A percentile compares a stretch with the other conserved stretches of the same genome.
Evolutionary conservation across 768 basidiomycete genomes (phyloP).

Genomic region (Chlorophyllum brunneum): DNA sequence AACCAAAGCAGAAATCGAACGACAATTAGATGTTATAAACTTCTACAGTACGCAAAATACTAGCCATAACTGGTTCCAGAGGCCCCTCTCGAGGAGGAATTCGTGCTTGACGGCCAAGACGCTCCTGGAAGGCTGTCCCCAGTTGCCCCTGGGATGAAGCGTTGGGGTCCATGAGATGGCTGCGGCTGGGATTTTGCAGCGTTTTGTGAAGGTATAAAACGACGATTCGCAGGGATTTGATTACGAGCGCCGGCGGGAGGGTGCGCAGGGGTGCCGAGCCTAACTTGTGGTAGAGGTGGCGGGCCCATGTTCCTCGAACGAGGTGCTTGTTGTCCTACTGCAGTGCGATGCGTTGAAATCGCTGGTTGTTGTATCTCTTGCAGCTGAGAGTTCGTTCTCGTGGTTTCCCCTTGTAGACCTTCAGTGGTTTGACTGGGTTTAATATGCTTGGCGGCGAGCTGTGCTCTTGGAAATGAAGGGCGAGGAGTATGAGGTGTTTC

Average conservation of each 20-base stretch:
- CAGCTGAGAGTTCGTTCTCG: constrained; percentile 13
- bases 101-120: neutral
- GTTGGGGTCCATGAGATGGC: constrained; percentile 7
- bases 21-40: neutral
- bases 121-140: neutral
- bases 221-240: constrained; percentile 1
- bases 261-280: constrained; percentile 22
- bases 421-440: neutral
- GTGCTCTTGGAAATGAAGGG: constrained; percentile 38
- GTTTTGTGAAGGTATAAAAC: constrained; percentile 14
- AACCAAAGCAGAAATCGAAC: neutral
- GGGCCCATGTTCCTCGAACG: constrained; percentile 44
- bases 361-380: constrained; percentile 5
- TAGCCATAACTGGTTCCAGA: neutral
- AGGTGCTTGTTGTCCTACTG: constrained; percentile 18
- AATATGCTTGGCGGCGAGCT: constrained; percentile 31
- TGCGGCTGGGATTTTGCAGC: neutral
- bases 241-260: neutral
- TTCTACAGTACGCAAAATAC: neutral
- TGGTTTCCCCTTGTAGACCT: neutral
- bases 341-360: constrained; percentile 9
- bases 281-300: constrained; percentile 45
- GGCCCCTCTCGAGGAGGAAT: neutral
- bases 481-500: constrained; percentile 37
- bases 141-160: constrained; percentile 4